Evolutionary conservation across 2,329 filamentous ascomycete species (phyloP).

Genomic region (Aurifilum marmelostoma): DNA sequence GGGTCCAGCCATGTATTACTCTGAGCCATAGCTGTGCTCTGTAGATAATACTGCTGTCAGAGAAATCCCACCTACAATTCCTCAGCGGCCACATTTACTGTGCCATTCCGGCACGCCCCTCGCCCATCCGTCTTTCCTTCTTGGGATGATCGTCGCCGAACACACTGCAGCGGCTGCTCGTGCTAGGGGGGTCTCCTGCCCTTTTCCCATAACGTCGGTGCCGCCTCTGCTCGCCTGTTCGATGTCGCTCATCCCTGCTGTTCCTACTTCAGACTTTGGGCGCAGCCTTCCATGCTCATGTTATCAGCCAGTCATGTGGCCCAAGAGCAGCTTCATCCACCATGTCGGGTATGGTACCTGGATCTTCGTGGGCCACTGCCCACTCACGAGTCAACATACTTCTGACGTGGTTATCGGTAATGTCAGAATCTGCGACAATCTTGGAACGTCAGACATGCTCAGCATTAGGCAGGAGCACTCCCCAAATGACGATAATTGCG

Average conservation of each 20-base stretch:
- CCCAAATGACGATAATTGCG: not conserved
- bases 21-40: slow-evolving; percentile 10
- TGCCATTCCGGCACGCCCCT: not conserved
- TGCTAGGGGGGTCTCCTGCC: not conserved
- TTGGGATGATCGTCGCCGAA: not conserved
- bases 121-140: not conserved
- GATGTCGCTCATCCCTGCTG: not conserved
- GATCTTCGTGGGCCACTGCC: not conserved
- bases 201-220: not conserved
- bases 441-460: not conserved
- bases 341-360: not conserved
- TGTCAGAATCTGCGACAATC: not conserved
- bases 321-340: not conserved
- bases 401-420: not conserved
- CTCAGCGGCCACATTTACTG: not conserved
- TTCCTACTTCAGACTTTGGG: not conserved
- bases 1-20: not conserved
- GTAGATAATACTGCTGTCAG: slow-evolving; percentile 14
- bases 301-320: not conserved
- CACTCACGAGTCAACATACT: not conserved
- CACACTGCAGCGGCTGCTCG: not conserved
- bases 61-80: not conserved
- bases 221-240: not conserved
- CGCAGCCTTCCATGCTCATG: not conserved
- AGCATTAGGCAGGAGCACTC: not conserved